Conservation (phyloP, 1,139 yeast genomes). For the Scheffersomyces cryptocercus region DNA sequence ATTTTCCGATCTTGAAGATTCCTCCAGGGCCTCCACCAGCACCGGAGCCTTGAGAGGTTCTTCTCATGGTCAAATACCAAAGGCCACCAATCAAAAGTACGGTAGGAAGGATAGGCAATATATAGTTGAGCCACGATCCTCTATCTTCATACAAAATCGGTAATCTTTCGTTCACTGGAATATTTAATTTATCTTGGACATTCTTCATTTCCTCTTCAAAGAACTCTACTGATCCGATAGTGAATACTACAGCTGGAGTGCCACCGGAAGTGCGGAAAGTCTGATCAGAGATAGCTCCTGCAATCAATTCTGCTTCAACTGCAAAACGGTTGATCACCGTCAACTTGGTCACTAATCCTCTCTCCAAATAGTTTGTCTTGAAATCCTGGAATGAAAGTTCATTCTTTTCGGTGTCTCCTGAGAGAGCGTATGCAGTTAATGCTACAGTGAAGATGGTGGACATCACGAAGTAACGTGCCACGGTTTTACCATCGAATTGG, state of each 20-base stretch:
- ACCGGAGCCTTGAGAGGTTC: slow-evolving; percentile 47
- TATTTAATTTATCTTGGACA: slow-evolving; percentile 61
- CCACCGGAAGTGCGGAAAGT: slow-evolving; percentile 39
- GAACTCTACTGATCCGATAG: slow-evolving; percentile 71
- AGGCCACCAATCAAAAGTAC: slow-evolving; percentile 69
- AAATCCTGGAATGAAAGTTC: slow-evolving; percentile 89
- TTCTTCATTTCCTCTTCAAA: slow-evolving; percentile 68
- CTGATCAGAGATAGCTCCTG: slow-evolving; percentile 50
- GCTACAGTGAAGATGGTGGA: slow-evolving; percentile 15
- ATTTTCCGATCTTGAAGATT: slow-evolving; percentile 62
- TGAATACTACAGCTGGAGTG: slow-evolving; percentile 54
- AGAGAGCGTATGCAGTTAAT: slow-evolving; percentile 14
- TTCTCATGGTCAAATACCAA: slow-evolving; percentile 64
- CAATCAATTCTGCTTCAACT: slow-evolving; percentile 76
- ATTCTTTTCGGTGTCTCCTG: slow-evolving; percentile 21
- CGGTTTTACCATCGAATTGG: slow-evolving; percentile 25
- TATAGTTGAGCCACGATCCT: slow-evolving; percentile 55
- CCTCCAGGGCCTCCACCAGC: slow-evolving; percentile 58
- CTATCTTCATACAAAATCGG: slow-evolving; percentile 67
- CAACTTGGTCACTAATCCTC: slow-evolving; percentile 77
- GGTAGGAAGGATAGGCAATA: slow-evolving; percentile 69
- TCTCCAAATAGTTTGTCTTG: slow-evolving; percentile 76
- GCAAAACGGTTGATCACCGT: slow-evolving; percentile 73
- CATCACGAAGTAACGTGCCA: slow-evolving; percentile 13
- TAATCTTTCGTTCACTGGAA: slow-evolving; percentile 59